Evolutionary conservation across 768 basidiomycete genomes (phyloP).

Genomic region (Chiua virens): DNA sequence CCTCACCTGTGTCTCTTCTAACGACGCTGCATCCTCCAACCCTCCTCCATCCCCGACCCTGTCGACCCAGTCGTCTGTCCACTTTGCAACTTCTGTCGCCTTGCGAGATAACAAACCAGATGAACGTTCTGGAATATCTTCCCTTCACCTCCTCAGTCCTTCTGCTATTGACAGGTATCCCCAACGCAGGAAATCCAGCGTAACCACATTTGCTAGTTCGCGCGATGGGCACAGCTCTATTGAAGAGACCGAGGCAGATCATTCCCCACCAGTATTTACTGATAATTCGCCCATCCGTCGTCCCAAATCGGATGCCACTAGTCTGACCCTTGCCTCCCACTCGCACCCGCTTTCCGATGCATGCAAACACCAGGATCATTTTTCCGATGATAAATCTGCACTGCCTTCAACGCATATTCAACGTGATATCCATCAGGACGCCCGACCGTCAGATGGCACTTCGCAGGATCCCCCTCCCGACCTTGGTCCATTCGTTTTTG

Average conservation of each 20-base stretch:
- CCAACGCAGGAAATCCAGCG: conserved; percentile 59
- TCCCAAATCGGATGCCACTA: conserved; percentile 34
- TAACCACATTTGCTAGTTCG: conserved; percentile 52
- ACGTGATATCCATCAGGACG: conserved; percentile 21
- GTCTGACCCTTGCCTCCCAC: conserved; percentile 35
- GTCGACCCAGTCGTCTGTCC: conserved; percentile 61
- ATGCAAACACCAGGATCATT: conserved; percentile 15
- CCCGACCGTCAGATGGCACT: conserved; percentile 21
- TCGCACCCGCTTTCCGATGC: conserved; percentile 41
- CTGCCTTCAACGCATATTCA: conserved; percentile 24
- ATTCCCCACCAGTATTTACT: conserved; percentile 25
- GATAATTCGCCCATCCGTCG: conserved; percentile 34
- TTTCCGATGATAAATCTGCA: conserved; percentile 4
- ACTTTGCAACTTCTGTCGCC: conserved; percentile 54
- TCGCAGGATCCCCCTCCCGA: conserved; percentile 47
- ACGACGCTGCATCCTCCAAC: conserved; percentile 40
- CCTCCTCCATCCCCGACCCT: conserved; percentile 77
- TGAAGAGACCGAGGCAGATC: conserved; percentile 54
- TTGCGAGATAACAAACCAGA: conserved; percentile 73
- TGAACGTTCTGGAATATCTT: conserved; percentile 49
- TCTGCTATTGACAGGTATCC: conserved; percentile 30
- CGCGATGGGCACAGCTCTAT: conserved; percentile 34
- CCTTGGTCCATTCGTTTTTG: conserved; percentile 70
- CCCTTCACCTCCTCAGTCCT: conserved; percentile 49
- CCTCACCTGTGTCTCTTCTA: conserved; percentile 35